Conservation (phyloP, 1,284 basidiomycete species). For the Microbotryomycetes sp. region DNA sequence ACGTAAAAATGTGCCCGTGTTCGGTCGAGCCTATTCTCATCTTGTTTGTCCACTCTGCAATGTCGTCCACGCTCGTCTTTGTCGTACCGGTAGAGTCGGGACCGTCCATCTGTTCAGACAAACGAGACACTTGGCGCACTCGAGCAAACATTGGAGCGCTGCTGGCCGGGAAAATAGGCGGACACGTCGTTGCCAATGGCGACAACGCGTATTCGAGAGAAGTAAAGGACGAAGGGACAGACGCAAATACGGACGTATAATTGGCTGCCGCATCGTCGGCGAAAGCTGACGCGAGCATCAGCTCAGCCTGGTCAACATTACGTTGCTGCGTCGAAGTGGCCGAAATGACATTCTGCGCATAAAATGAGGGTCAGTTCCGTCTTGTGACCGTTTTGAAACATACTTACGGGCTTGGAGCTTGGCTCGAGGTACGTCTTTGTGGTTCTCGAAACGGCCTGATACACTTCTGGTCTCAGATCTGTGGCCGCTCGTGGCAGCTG, state of each 20-base stretch:
- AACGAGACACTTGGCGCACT: background rate
- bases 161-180: background rate
- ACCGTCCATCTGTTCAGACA: background rate
- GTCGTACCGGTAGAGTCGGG: background rate
- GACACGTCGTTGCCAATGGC: background rate
- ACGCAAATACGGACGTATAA: background rate
- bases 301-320: slow-evolving; percentile 1
- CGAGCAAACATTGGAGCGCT: background rate
- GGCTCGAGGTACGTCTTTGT: slow-evolving; percentile 22
- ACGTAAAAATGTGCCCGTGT: background rate
- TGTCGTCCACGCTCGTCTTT: background rate
- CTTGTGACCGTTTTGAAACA: no score
- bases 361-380: no score
- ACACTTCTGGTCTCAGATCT: slow-evolving; percentile 19
- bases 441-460: slow-evolving; percentile 15
- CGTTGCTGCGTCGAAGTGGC: slow-evolving; percentile 12
- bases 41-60: background rate
- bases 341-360: slow-evolving; percentile 3
- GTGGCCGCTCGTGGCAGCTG: slow-evolving; percentile 2
- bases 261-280: background rate
- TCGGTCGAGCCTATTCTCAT: no score
- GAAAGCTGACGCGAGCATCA: slow-evolving; percentile 7
- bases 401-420: background rate
- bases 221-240: background rate
- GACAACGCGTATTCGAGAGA: background rate